phyloP scores from a whole-genome alignment of 352 stramenopile genomes.

The Globisporangium mamillatum region DNA sequence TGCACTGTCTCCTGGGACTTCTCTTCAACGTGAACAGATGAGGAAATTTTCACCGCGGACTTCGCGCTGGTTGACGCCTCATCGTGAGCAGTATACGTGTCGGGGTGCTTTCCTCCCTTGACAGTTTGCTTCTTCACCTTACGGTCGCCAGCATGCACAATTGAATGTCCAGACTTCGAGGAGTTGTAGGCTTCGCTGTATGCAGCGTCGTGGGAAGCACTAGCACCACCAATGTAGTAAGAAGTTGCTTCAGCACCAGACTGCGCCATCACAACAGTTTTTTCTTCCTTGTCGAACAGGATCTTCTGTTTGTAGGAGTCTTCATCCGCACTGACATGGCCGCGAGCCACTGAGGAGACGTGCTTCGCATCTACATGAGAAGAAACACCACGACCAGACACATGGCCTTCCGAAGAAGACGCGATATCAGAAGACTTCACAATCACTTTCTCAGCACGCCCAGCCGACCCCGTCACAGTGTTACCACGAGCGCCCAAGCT shows the following conservation, averaged over 20 bases:
- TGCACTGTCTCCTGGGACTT: neutral
- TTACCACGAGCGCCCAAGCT: neutral
- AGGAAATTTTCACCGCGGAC: neutral
- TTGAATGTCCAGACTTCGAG: neutral
- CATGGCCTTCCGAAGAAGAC: neutral
- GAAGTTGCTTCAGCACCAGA: neutral
- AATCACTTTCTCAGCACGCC: neutral
- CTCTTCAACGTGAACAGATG: neutral
- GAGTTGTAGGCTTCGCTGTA: neutral
- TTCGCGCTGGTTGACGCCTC: neutral
- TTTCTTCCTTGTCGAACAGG: conserved; percentile 4
- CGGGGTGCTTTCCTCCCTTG: neutral
- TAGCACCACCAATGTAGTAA: neutral
- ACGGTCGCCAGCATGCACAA: neutral
- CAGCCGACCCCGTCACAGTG: neutral
- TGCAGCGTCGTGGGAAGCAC: neutral
- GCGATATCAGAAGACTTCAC: neutral
- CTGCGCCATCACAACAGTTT: neutral
- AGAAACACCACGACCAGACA: neutral
- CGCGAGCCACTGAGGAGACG: no score
- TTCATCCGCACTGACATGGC: neutral
- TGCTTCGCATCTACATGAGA: conserved; percentile 1
- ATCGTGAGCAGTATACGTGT: neutral
- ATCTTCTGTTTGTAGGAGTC: conserved; percentile 1
- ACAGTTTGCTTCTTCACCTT: conserved; percentile 4